Evolutionary conservation across 2,329 filamentous ascomycete genomes (phyloP).

Genomic region (Alternaria sp.): DNA sequence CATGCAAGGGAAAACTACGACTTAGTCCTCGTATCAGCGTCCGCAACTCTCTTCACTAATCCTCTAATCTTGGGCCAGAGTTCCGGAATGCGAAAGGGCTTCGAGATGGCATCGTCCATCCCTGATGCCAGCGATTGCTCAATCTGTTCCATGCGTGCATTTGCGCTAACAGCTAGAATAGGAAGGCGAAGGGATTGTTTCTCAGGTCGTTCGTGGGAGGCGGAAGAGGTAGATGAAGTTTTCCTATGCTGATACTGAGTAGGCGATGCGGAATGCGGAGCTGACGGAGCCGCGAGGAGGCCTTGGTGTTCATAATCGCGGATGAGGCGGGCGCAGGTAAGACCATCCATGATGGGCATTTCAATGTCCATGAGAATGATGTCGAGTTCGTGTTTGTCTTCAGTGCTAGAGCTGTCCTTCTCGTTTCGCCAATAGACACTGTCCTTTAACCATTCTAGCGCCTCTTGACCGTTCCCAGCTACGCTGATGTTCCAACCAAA

Average conservation of each 20-base stretch:
- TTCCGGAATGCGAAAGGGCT: conserved; percentile 37
- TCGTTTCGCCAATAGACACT: conserved; percentile 38
- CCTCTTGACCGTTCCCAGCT: conserved; percentile 52
- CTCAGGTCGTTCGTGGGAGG: not conserved
- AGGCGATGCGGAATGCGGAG: not conserved
- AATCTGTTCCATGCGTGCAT: conserved; percentile 47
- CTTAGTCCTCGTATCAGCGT: not conserved
- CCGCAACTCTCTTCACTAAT: conserved; percentile 15
- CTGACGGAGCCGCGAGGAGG: conserved; percentile 19
- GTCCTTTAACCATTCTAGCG: conserved; percentile 46
- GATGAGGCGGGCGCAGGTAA: conserved; percentile 41
- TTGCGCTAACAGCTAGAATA: conserved; percentile 48
- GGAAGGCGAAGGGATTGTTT: conserved; percentile 26
- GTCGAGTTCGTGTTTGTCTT: conserved; percentile 23
- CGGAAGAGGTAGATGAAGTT: not conserved
- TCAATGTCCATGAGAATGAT: conserved; percentile 47
- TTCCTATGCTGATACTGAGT: conserved; percentile 1
- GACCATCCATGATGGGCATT: conserved; percentile 49
- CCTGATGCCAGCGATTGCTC: conserved; percentile 39
- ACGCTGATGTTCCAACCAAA: conserved; percentile 49
- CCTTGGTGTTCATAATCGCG: conserved; percentile 39
- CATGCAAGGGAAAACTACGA: not conserved
- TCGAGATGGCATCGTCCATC: conserved; percentile 45
- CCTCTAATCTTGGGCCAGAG: conserved; percentile 29
- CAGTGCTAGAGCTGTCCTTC: not conserved